phyloP scores from a whole-genome alignment of 129 eudicot species.

The Glebionis coronaria region DNA sequence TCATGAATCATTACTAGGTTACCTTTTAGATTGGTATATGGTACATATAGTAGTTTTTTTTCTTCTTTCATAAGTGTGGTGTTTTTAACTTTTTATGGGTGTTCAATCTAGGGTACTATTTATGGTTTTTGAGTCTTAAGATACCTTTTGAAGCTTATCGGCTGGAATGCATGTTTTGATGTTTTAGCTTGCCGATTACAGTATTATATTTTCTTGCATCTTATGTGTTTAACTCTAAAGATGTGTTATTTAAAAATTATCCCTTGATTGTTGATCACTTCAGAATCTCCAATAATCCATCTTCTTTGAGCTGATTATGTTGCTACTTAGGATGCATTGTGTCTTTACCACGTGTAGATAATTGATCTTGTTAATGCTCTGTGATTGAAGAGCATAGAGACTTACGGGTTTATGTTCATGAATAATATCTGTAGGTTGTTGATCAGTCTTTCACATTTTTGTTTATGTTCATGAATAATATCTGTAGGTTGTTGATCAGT shows the following conservation, averaged over 20 bases:
- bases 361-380: not conserved
- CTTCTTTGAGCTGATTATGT: not conserved
- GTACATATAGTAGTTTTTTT: too few relatives aligned
- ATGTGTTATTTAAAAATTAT: constrained; percentile 1
- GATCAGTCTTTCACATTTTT: too few relatives aligned
- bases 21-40: too few relatives aligned
- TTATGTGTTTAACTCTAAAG: constrained; percentile 1
- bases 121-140: not conserved
- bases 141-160: not conserved
- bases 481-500: not conserved
- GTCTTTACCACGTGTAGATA: not conserved
- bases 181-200: not conserved
- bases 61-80: too few relatives aligned
- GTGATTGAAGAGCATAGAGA: not conserved
- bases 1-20: too few relatives aligned
- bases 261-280: not conserved
- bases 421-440: not conserved
- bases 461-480: not conserved
- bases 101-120: too few relatives aligned
- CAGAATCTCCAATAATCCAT: not conserved
- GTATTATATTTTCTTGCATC: not conserved
- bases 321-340: not conserved
- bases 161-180: not conserved
- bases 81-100: too few relatives aligned
- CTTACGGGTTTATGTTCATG: not conserved